Percentiles rank a stretch among this genome's conserved stretches.
Conservation (phyloP, 2,329 filamentous ascomycete species). For the Chrysosporium queenslandicum region DNA sequence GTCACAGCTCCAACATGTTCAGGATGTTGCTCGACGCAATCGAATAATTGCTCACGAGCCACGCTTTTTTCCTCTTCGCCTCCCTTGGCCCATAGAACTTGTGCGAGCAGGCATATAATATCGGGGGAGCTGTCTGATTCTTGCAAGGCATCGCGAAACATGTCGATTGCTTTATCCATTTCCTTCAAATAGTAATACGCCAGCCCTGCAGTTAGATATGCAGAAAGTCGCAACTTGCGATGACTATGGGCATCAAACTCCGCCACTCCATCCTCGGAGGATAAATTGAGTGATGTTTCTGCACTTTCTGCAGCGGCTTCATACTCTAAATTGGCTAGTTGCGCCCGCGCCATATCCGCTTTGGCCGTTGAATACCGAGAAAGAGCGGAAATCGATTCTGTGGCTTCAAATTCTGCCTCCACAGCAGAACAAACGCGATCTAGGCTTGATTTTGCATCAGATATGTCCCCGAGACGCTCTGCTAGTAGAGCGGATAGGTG, state of each 20-base stretch:
- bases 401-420: conserved; percentile 74
- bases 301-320: conserved; percentile 65
- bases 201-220: conserved; percentile 74
- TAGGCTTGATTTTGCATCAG: conserved; percentile 54
- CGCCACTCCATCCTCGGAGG: conserved; percentile 59
- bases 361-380: conserved; percentile 72
- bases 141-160: conserved; percentile 68
- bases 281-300: conserved; percentile 68
- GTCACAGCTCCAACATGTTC: conserved; percentile 70
- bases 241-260: conserved; percentile 54
- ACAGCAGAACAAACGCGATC: conserved; percentile 57
- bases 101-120: conserved; percentile 74
- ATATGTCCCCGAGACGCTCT: conserved; percentile 64
- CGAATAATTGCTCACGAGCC: conserved; percentile 70
- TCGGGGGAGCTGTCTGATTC: conserved; percentile 71
- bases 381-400: conserved; percentile 65
- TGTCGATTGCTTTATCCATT: conserved; percentile 60
- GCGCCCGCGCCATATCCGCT: conserved; percentile 74
- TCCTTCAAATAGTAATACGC: conserved; percentile 63
- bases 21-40: conserved; percentile 61
- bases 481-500: conserved; percentile 73
- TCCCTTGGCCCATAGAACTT: conserved; percentile 88
- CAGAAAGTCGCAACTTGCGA: conserved; percentile 64
- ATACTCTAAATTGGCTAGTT: conserved; percentile 59
- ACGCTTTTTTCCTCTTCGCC: conserved; percentile 61